Evolutionary conservation across 192 early-diverging fungal genomes (phyloP).

Genomic region (Dissophora ornata): DNA sequence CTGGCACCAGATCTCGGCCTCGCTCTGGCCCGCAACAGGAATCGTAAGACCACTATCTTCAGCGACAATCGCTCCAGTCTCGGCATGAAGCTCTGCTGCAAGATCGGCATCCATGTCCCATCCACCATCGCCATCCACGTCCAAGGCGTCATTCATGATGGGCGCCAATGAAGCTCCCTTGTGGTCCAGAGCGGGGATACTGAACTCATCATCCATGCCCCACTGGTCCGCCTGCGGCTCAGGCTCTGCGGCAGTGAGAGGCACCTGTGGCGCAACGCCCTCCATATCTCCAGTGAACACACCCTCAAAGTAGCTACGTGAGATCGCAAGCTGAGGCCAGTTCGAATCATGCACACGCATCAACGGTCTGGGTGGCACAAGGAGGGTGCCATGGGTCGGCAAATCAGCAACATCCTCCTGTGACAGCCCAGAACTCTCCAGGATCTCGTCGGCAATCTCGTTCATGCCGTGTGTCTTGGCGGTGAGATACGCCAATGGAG

Average conservation of each 20-base stretch:
- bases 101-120: constrained; percentile 91
- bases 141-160: constrained; percentile 51
- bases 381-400: constrained; percentile 59
- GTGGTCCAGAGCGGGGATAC: constrained; percentile 59
- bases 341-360: constrained; percentile 80
- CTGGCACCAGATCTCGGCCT: constrained; percentile 82
- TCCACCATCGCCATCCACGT: constrained; percentile 66
- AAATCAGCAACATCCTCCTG: constrained; percentile 68
- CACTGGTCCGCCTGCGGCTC: constrained; percentile 75
- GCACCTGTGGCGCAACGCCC: constrained; percentile 56
- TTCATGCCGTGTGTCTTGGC: constrained; percentile 90
- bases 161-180: constrained; percentile 41
- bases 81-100: constrained; percentile 72
- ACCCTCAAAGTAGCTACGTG: constrained; percentile 87
- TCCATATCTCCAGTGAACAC: constrained; percentile 69
- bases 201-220: constrained; percentile 80
- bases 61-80: constrained; percentile 74
- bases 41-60: constrained; percentile 29
- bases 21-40: constrained; percentile 78
- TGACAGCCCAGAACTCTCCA: constrained; percentile 75
- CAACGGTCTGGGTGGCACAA: constrained; percentile 79
- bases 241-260: constrained; percentile 69
- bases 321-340: constrained; percentile 92
- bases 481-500: constrained; percentile 91
- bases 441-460: constrained; percentile 87